Evolutionary conservation across 1,284 basidiomycete genomes (phyloP).

Genomic region (Puccinia polysora): DNA sequence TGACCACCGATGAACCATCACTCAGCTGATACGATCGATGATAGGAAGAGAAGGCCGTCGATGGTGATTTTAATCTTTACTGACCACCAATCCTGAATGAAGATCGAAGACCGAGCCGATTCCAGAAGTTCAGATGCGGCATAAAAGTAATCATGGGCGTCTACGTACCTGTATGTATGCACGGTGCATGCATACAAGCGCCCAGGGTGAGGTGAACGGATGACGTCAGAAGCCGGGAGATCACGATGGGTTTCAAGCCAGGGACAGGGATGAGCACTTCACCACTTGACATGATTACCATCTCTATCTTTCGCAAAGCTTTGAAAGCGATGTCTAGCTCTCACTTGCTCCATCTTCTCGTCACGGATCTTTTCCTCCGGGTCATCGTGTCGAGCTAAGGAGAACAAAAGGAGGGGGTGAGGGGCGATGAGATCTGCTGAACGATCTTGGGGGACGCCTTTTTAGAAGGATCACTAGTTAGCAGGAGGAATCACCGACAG

Average conservation of each 20-base stretch:
- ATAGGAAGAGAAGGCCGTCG: neutral
- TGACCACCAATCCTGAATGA: slow-evolving; percentile 72
- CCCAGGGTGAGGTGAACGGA: neutral
- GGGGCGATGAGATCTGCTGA: slow-evolving; percentile 76
- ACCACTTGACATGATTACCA: slow-evolving; percentile 80
- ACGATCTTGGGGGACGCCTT: slow-evolving; percentile 49
- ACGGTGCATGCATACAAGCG: slow-evolving; percentile 27
- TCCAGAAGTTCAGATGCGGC: slow-evolving; percentile 83
- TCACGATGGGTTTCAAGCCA: slow-evolving; percentile 51
- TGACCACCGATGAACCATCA: slow-evolving; percentile 47
- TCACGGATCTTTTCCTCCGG: slow-evolving; percentile 34
- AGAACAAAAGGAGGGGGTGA: neutral
- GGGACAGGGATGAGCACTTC: slow-evolving; percentile 45
- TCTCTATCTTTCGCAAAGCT: slow-evolving; percentile 66
- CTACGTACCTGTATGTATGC: slow-evolving; percentile 35
- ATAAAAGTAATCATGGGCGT: slow-evolving; percentile 72
- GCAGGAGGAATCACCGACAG: neutral
- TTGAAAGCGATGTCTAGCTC: slow-evolving; percentile 65
- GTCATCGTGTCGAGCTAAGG: slow-evolving; percentile 40
- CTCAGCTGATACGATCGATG: neutral
- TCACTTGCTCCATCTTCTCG: slow-evolving; percentile 1
- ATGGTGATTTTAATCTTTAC: neutral
- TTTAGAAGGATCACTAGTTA: slow-evolving; percentile 50
- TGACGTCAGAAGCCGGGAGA: slow-evolving; percentile 60
- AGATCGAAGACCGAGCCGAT: slow-evolving; percentile 60